Percentiles rank a stretch among this genome's conserved stretches.
Evolutionary conservation across 2,329 filamentous ascomycete species (phyloP).

Genomic region (Calonectria hawksworthii): DNA sequence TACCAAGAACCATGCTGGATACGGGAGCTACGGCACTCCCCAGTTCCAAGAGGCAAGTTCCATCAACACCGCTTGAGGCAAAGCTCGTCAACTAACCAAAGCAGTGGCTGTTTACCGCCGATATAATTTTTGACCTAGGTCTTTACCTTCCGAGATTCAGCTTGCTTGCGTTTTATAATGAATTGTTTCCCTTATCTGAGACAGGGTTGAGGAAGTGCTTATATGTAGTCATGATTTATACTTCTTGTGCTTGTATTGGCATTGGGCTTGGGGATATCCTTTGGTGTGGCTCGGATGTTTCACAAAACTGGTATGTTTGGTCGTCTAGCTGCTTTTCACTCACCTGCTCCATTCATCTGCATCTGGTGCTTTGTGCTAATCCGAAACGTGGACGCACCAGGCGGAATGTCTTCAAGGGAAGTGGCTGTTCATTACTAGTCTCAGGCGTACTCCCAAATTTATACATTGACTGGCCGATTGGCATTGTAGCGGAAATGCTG

Average conservation of each 20-base stretch:
- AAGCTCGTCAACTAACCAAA: neutral
- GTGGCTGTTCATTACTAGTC: neutral
- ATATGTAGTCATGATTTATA: neutral
- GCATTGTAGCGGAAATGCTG: neutral
- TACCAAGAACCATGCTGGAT: neutral
- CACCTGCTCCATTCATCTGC: neutral
- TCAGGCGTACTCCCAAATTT: neutral
- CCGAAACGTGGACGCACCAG: neutral
- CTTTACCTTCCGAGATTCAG: neutral
- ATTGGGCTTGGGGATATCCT: neutral
- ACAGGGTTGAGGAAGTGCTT: neutral
- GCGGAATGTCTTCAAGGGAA: neutral
- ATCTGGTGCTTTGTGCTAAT: neutral
- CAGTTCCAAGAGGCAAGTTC: neutral
- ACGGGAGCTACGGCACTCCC: neutral
- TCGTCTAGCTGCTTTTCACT: accelerated
- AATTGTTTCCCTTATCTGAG: neutral
- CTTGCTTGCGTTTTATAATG: neutral
- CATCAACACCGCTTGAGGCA: too few species aligned
- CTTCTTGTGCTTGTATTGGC: neutral
- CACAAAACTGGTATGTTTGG: neutral
- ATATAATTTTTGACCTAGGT: neutral
- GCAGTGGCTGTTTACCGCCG: neutral
- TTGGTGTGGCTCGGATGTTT: neutral
- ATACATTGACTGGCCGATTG: neutral